phyloP scores from a whole-genome alignment of 139 green algal genomes.

The Marvania coccoides region DNA sequence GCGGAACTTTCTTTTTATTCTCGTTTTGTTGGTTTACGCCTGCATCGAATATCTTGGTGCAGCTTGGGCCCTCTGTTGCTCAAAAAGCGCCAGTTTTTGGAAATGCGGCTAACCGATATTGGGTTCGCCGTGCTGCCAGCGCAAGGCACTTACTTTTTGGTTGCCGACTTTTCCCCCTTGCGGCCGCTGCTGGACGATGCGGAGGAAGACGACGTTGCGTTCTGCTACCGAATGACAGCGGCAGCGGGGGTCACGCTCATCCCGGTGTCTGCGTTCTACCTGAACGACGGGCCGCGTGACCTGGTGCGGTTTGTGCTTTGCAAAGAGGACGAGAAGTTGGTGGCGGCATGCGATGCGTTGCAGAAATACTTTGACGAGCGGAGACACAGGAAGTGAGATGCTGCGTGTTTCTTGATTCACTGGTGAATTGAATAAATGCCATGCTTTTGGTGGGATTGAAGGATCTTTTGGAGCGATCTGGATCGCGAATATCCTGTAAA shows the following conservation, averaged over 20 bases:
- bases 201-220: slow-evolving; percentile 10
- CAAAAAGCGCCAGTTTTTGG: slow-evolving; percentile 41
- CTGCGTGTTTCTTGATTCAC: too few species aligned
- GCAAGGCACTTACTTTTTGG: slow-evolving; percentile 75
- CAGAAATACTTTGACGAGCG: slow-evolving; percentile 31
- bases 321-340: slow-evolving; percentile 68
- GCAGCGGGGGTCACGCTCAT: slow-evolving; percentile 69
- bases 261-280: slow-evolving; percentile 52
- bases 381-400: too few species aligned
- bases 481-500: too few species aligned
- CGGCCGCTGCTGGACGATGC: slow-evolving; percentile 9
- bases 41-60: not conserved
- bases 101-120: slow-evolving; percentile 28
- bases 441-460: too few species aligned
- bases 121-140: slow-evolving; percentile 46
- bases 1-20: not conserved
- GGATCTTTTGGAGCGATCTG: too few species aligned
- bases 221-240: slow-evolving; percentile 55
- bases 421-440: too few species aligned
- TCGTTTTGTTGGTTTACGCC: not conserved
- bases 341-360: slow-evolving; percentile 36
- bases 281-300: slow-evolving; percentile 11
- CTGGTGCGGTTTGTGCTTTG: slow-evolving; percentile 74
- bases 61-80: slow-evolving; percentile 36
- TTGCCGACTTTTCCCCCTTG: slow-evolving; percentile 43